phyloP scores from a whole-genome alignment of 495 filamentous ascomycete species.

The Xylaria palmicola region DNA sequence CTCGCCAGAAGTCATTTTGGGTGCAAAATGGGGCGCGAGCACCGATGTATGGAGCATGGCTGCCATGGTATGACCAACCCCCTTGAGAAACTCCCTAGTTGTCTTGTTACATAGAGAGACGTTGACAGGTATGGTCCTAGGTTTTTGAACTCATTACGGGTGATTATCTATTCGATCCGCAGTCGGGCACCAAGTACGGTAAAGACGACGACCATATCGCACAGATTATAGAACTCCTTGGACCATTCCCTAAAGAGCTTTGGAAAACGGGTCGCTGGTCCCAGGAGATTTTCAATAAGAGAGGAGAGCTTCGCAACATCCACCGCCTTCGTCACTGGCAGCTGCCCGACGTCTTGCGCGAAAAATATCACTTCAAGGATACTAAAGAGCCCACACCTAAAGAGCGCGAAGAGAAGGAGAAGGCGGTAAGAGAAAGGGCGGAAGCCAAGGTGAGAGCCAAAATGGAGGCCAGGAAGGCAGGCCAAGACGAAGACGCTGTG shows the following conservation, averaged over 20 bases:
- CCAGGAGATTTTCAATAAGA: constrained; percentile 98
- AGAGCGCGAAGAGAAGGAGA: constrained; percentile 30
- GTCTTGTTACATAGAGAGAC: neutral
- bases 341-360: constrained; percentile 84
- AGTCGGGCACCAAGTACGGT: constrained; percentile 98
- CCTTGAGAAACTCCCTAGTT: neutral
- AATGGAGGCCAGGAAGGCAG: constrained; percentile 34
- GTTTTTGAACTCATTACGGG: constrained; percentile 97
- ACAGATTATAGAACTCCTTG: constrained; percentile 97
- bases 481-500: constrained; percentile 32
- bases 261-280: constrained; percentile 93
- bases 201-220: constrained; percentile 99
- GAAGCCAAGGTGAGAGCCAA: constrained; percentile 59
- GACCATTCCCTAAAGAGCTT: constrained; percentile 87
- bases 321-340: constrained; percentile 97
- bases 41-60: constrained; percentile 99
- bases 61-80: constrained; percentile 73
- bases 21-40: constrained; percentile 96
- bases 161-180: constrained; percentile 98
- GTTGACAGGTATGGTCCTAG: constrained; percentile 47
- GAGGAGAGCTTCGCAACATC: constrained; percentile 96
- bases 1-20: constrained; percentile 94
- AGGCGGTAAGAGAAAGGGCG: constrained; percentile 24
- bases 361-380: constrained; percentile 92
- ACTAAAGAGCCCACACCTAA: constrained; percentile 40